These are phyloP conservation scores for Phytophthora sp. DNA, from an alignment of 352 stramenopile genomes.

Conservation along the genomic window DNA sequence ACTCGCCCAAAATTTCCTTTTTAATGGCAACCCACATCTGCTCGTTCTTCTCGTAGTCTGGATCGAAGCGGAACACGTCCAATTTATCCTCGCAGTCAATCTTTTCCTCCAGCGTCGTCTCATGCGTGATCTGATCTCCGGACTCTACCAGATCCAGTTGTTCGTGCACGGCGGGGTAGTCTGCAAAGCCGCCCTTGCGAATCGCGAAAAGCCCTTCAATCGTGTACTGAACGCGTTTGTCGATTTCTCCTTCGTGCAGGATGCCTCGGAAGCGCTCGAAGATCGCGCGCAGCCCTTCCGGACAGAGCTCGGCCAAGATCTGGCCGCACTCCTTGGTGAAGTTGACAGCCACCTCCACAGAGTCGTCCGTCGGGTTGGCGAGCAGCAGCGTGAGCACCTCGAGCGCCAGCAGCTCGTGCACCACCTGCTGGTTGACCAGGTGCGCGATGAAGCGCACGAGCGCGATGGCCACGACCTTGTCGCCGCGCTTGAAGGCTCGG, in stretches of 20 bases:
- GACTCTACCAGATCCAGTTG: constrained; percentile 98
- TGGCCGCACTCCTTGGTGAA: constrained; percentile 97
- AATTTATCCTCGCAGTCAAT: constrained; percentile 96
- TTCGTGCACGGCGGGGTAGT: constrained; percentile 94
- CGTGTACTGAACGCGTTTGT: constrained; percentile 98
- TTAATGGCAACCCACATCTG: constrained; percentile 96
- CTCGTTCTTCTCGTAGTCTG: constrained; percentile 97
- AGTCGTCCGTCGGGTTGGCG: constrained; percentile 98
- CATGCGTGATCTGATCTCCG: constrained; percentile 99
- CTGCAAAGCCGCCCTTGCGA: constrained; percentile 94
- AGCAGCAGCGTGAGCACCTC: constrained; percentile 97
- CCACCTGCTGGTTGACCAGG: constrained; percentile 98
- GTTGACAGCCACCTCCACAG: constrained; percentile 97
- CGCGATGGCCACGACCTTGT: constrained; percentile 96
- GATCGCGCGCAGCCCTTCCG: constrained; percentile 93
- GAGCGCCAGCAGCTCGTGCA: constrained; percentile 97
- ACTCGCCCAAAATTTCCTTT: constrained; percentile 96
- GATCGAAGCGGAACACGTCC: constrained; percentile 96
- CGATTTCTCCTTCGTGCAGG: constrained; percentile 97
- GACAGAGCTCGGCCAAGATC: constrained; percentile 84
- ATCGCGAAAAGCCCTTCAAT: constrained; percentile 98
- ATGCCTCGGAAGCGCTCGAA: constrained; percentile 98
- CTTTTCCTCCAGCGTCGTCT: constrained; percentile 96
- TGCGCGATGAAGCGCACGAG: constrained; percentile 98
- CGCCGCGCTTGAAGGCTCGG: constrained; percentile 94